Evolutionary conservation across 2,329 filamentous ascomycete genomes (phyloP).

Genomic region (Calonectria multiphialidica): DNA sequence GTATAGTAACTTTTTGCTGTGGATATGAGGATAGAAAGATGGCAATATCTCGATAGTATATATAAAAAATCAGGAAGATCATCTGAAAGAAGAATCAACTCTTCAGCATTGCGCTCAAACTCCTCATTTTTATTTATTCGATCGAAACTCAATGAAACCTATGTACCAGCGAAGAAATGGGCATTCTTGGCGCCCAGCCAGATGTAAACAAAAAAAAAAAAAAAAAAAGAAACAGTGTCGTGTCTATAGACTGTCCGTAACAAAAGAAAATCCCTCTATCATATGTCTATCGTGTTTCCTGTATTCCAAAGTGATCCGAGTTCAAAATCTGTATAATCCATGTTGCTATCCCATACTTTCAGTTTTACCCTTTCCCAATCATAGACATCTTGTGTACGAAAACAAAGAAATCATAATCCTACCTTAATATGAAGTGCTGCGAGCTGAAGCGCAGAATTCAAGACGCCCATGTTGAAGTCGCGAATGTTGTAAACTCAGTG

Average conservation of each 20-base stretch:
- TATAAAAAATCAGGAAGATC: background rate
- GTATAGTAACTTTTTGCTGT: too few relatives aligned
- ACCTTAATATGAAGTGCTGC: too few relatives aligned
- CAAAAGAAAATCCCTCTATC: background rate
- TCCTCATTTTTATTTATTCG: background rate
- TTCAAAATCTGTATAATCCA: background rate
- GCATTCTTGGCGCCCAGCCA: too few relatives aligned
- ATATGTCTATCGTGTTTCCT: background rate
- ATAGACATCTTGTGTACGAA: too few relatives aligned
- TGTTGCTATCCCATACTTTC: background rate
- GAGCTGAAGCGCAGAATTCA: background rate
- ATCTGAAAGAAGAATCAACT: background rate
- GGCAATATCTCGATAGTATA: background rate
- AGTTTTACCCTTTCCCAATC: background rate
- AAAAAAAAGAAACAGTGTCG: too few relatives aligned
- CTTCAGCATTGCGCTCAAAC: background rate
- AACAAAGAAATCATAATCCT: too few relatives aligned
- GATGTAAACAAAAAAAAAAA: too few relatives aligned
- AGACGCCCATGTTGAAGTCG: background rate
- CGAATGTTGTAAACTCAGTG: background rate
- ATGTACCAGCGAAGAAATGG: too few relatives aligned
- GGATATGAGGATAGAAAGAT: too few relatives aligned
- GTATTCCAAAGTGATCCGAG: background rate
- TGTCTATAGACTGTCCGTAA: background rate
- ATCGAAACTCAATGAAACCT: too few relatives aligned